A percentile compares a stretch with the other conserved stretches of the same genome.
These are phyloP conservation scores for Urtica urens DNA, from an alignment of 306 rosid species.

Conservation along the genomic window DNA sequence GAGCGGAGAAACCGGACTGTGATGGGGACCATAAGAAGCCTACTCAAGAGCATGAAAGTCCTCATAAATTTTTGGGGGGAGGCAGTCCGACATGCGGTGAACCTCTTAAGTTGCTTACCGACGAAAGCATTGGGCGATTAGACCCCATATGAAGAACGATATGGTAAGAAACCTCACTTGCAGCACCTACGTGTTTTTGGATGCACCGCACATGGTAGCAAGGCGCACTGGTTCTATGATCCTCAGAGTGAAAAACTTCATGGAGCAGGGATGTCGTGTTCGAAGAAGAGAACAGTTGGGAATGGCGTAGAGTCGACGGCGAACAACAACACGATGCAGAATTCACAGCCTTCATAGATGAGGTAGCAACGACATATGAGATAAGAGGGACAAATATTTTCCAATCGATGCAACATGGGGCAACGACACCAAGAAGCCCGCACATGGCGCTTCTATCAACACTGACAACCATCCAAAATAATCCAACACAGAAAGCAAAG, in stretches of 20 bases:
- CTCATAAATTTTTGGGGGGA: neutral
- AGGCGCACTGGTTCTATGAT: neutral
- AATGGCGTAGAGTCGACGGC: neutral
- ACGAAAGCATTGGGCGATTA: neutral
- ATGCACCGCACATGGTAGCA: neutral
- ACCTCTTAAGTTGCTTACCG: neutral
- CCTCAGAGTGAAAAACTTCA: neutral
- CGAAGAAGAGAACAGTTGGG: neutral
- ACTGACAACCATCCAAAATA: neutral
- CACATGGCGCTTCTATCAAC: neutral
- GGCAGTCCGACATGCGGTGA: neutral
- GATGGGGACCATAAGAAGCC: neutral
- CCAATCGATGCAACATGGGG: no score
- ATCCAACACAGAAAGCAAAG: neutral
- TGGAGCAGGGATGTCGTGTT: neutral
- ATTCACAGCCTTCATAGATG: neutral
- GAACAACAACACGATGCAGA: neutral
- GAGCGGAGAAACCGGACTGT: constrained; percentile 6
- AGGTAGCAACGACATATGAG: neutral
- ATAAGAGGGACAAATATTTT: neutral
- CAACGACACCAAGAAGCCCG: neutral
- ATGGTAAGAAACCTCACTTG: neutral
- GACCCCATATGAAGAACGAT: neutral
- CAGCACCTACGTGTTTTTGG: neutral
- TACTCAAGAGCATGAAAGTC: neutral